Evolutionary conservation across 495 filamentous ascomycete genomes (phyloP).

Genomic region (Lindgomyces ingoldianus): DNA sequence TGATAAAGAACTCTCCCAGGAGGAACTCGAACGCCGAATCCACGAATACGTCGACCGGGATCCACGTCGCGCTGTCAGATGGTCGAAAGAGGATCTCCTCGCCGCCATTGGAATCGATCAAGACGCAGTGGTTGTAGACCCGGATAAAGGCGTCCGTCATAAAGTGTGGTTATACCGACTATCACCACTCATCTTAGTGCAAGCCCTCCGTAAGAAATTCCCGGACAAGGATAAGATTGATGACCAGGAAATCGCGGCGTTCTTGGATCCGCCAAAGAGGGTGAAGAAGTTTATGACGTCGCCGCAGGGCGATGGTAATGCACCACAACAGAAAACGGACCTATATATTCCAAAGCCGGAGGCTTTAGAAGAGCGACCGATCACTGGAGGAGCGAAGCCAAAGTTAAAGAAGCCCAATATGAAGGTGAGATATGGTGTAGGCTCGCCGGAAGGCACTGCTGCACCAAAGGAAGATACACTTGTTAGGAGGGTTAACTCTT

Average conservation of each 20-base stretch:
- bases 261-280: too few relatives aligned
- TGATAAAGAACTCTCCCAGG: background rate
- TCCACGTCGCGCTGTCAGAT: background rate
- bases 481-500: too few relatives aligned
- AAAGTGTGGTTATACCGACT: background rate
- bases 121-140: background rate
- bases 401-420: too few relatives aligned
- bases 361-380: too few relatives aligned
- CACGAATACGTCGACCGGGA: background rate
- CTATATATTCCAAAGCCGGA: too few relatives aligned
- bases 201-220: background rate
- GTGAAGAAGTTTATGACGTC: too few relatives aligned
- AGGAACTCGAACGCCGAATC: background rate
- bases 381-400: too few relatives aligned
- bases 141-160: background rate
- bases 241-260: background rate
- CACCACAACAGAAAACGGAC: too few relatives aligned
- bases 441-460: too few relatives aligned
- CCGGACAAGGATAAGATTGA: background rate
- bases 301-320: too few relatives aligned
- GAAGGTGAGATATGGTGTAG: too few relatives aligned
- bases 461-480: too few relatives aligned
- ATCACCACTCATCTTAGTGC: background rate
- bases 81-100: background rate
- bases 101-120: constrained; percentile 4